Evolutionary conservation across 1,139 yeast genomes (phyloP).

Genomic region (Zygotorulaspora mrakii): DNA sequence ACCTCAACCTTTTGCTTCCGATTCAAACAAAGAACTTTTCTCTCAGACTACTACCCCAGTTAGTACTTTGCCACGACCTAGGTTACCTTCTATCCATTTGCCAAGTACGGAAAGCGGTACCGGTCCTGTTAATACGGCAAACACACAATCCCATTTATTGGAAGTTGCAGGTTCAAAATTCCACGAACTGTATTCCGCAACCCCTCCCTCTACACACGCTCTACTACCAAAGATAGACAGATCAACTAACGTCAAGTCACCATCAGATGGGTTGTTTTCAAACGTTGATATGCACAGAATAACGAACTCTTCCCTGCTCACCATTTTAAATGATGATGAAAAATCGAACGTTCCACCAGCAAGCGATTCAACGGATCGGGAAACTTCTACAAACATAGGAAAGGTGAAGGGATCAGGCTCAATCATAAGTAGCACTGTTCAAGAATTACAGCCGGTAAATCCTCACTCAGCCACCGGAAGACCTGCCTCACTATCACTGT

Average conservation of each 20-base stretch:
- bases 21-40: slow-evolving; percentile 23
- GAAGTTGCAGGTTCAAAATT: slow-evolving; percentile 4
- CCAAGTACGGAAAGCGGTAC: slow-evolving; percentile 10
- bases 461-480: slow-evolving; percentile 15
- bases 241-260: slow-evolving; percentile 1
- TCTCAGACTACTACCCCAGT: slow-evolving; percentile 26
- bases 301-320: slow-evolving; percentile 9
- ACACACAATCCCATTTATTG: slow-evolving; percentile 1
- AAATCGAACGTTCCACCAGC: neutral
- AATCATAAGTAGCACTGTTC: too few species aligned
- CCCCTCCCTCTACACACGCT: slow-evolving; percentile 3
- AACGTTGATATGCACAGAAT: slow-evolving; percentile 2
- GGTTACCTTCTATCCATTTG: slow-evolving; percentile 33
- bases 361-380: slow-evolving; percentile 1
- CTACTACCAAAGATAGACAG: slow-evolving; percentile 4
- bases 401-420: slow-evolving; percentile 11
- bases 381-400: slow-evolving; percentile 5
- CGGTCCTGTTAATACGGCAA: neutral
- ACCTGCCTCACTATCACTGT: slow-evolving; percentile 25
- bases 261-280: slow-evolving; percentile 4
- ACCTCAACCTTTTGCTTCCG: slow-evolving; percentile 18
- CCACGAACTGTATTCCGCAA: slow-evolving; percentile 1
- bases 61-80: slow-evolving; percentile 33
- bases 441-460: slow-evolving; percentile 11
- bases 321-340: slow-evolving; percentile 11